Percentiles rank a stretch among this genome's conserved stretches.
Conservation (phyloP, 1,284 basidiomycete species). For the Boletus semigastroideus region DNA sequence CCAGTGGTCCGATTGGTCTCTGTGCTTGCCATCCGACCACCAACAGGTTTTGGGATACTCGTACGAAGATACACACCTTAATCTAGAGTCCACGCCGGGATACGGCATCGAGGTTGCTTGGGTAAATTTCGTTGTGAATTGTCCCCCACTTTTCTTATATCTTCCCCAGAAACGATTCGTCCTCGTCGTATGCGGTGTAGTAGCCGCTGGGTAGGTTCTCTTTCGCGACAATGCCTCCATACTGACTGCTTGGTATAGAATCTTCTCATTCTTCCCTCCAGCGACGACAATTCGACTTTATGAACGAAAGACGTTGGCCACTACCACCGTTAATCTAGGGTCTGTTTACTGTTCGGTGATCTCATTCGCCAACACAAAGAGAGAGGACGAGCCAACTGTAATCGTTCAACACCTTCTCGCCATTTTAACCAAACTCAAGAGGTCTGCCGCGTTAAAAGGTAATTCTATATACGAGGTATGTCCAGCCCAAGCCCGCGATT, state of each 20-base stretch:
- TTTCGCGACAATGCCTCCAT: neutral
- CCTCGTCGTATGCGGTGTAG: conserved; percentile 59
- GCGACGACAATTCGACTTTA: conserved; percentile 69
- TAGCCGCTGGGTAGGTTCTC: conserved; percentile 56
- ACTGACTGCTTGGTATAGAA: conserved; percentile 35
- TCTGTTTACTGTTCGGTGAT: conserved; percentile 66
- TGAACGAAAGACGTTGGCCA: conserved; percentile 61
- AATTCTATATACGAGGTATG: conserved; percentile 71
- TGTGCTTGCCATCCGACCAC: neutral
- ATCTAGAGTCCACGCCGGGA: conserved; percentile 47
- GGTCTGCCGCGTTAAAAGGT: conserved; percentile 51
- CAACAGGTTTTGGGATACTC: conserved; percentile 70
- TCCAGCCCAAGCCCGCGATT: neutral
- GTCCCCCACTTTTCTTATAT: neutral
- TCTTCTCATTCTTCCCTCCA: conserved; percentile 70
- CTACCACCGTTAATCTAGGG: conserved; percentile 60
- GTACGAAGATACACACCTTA: conserved; percentile 58
- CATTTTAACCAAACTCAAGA: conserved; percentile 61
- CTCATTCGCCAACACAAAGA: conserved; percentile 56
- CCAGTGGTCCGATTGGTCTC: neutral
- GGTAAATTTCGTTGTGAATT: conserved; percentile 39
- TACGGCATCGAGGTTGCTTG: conserved; percentile 64
- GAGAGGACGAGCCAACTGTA: conserved; percentile 45
- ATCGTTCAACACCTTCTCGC: conserved; percentile 62
- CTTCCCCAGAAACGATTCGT: conserved; percentile 55